Evolutionary conservation across 1,139 yeast genomes (phyloP), one percentile per base, ranked within the genome.

Genomic region (Diutina rugosa): DNA sequence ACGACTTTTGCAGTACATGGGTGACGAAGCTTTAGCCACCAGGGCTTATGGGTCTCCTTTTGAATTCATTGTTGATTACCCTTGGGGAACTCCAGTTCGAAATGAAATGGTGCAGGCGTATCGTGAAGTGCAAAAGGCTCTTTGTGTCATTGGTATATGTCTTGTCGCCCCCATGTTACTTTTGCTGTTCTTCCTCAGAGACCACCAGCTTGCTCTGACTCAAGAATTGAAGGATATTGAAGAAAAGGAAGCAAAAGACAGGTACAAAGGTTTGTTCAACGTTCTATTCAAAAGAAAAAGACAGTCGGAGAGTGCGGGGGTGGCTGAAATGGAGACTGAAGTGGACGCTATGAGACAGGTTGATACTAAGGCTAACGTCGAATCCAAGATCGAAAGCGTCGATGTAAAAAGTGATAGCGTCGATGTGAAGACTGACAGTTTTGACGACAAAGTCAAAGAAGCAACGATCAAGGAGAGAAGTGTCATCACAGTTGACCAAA

Each of bases 71-170:
- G 58, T 58, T 2, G 58, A 57, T 2, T 64, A 72, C 58, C 56
- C 67, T 5, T 72, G 76, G 77, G 74, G 69, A 4, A 64, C 73
- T 8, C 63, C 68, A 4, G 71, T 64, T 56, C 70, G 78, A 65
- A 59, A 58, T 7, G 67, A 64, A 2, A 69, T 70, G 47, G 74
- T 70, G 18, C 55, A 57, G 4, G 55, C 55, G 16, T 53, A 53
- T 16, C 29, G 28, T 7, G n/a, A 10, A 12, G 44, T 53, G 4
- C 55, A 53, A 32, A 28, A 30, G 6, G 46, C 18, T 9, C 29
- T 53, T 12, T 45, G 51, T 29, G 46, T 53, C 30, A 32, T 45
- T 29, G 55, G 45, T 28, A 14, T 53, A 4, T 53, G 55, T 28
- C 29, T 46, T 9, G 16, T 16, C 16, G 55, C 46, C 14, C 55